Evolutionary conservation across 2,329 filamentous ascomycete genomes (phyloP).

Genomic region (Sphaerulina populicola): DNA sequence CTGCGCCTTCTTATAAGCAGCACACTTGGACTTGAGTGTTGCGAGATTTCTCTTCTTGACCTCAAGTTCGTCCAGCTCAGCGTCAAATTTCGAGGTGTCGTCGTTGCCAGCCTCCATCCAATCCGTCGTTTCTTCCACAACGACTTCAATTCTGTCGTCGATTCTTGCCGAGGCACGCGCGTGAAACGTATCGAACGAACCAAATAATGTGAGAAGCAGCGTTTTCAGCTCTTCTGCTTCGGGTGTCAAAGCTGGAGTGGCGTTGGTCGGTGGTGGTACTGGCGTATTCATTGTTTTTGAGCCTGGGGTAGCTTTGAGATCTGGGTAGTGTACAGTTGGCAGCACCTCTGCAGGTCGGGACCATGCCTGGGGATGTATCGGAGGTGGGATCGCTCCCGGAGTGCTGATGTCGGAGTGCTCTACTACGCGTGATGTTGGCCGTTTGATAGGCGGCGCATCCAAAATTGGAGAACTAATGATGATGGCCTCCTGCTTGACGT

Average conservation of each 20-base stretch:
- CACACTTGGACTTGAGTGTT: slow-evolving; percentile 16
- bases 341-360: not conserved
- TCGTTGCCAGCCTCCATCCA: slow-evolving; percentile 19
- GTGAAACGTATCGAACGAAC: slow-evolving; percentile 17
- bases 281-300: not conserved
- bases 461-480: slow-evolving; percentile 1
- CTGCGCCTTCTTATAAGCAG: slow-evolving; percentile 17
- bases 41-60: slow-evolving; percentile 14
- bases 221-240: slow-evolving; percentile 7
- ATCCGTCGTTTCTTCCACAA: slow-evolving; percentile 20
- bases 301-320: slow-evolving; percentile 5
- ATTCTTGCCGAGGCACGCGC: slow-evolving; percentile 13
- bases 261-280: slow-evolving; percentile 11
- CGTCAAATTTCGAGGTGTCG: slow-evolving; percentile 14
- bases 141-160: slow-evolving; percentile 15
- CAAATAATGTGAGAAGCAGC: slow-evolving; percentile 20
- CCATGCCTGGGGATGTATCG: not conserved
- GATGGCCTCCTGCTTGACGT: not conserved
- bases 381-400: not conserved
- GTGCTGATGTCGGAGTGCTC: not conserved
- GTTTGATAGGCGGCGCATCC: not conserved
- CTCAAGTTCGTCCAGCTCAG: slow-evolving; percentile 19
- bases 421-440: not conserved
- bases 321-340: slow-evolving; percentile 2
- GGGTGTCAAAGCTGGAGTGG: slow-evolving; percentile 12